A percentile compares a stretch with the other conserved stretches of the same genome.
phyloP scores from a whole-genome alignment of 1,139 yeast genomes.

The Geotrichum phurueaensis region DNA sequence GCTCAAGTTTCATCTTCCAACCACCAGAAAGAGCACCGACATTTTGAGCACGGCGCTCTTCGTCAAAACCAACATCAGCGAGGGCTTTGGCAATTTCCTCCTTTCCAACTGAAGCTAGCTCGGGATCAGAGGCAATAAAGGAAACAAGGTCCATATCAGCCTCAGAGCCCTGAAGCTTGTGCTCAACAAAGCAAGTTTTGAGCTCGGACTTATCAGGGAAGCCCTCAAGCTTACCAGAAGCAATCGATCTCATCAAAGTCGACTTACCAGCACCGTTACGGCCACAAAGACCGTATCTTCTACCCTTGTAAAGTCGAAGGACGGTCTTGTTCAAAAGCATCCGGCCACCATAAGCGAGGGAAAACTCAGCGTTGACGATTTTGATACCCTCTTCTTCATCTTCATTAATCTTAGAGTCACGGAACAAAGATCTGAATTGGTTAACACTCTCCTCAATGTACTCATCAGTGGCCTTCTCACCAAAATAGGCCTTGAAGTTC shows the following conservation, averaged over 20 bases:
- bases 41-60: constrained; percentile 77
- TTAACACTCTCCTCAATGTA: constrained; percentile 46
- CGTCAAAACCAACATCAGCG: constrained; percentile 82
- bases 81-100: constrained; percentile 73
- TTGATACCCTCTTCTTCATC: constrained; percentile 69
- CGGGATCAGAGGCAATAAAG: constrained; percentile 89
- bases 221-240: constrained; percentile 95
- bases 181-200: constrained; percentile 95
- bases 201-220: constrained; percentile 87
- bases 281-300: constrained; percentile 96
- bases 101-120: constrained; percentile 53
- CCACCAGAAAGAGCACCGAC: constrained; percentile 97
- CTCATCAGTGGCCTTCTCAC: constrained; percentile 37
- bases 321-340: constrained; percentile 92
- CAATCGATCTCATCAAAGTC: constrained; percentile 93
- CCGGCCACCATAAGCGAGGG: constrained; percentile 94
- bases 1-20: constrained; percentile 87
- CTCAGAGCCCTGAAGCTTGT: constrained; percentile 91
- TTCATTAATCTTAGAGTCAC: constrained; percentile 53
- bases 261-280: constrained; percentile 99
- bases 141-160: constrained; percentile 83
- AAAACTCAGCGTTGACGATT: constrained; percentile 89
- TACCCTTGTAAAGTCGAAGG: constrained; percentile 84
- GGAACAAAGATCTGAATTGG: constrained; percentile 59
- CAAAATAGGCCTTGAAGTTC: constrained; percentile 38